Base-by-base conservation (phyloP, 2,329 filamentous ascomycete genomes). In the Alternaria brassicae region DNA sequence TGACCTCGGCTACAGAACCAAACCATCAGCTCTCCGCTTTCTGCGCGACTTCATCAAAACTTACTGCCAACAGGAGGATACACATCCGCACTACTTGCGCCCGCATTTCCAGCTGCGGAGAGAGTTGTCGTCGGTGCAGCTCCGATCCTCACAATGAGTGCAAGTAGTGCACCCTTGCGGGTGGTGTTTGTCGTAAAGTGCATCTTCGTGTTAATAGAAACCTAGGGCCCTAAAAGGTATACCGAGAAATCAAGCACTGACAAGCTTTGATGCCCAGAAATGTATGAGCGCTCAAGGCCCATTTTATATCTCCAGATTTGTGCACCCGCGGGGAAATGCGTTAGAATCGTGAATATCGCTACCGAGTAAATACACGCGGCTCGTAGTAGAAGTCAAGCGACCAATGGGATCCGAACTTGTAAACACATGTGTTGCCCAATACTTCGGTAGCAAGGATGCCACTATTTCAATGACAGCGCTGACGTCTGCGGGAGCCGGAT, bases 51-150 rank as follows among this genome's bases (percentile, higher is more conserved):
- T 13, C 30, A 23, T n/a, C 21, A 7, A 10, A 19, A 63, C 71
- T 30, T 68, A 73, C 71, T 73, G 21, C 66, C 64, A 44, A 68
- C 58, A 21, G 70, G 70, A 30, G 71, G 71, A 32, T 63, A 73
- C 19, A 60, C 48, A 56, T 72, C 65, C 28, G 63, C 58, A 12
- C 60, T 61, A 13, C 62, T 53, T 15, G 58, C 61, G 4, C 67
- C 71, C 13, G 63, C 70, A 52, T 66, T 60, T 2, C 51, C 47
- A 2, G 65, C 58, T 4, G 64, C 71, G 19, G 57, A 44, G 7
- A 69, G 30, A 17, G 65, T 67, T 19, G 64, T 63, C 6, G 50
- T 54, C 25, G 56, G 56, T 36, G 64, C 61, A 39, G 69, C 66
- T 19, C 67, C 60, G 28, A 34, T 36, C 5, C 50, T 36, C 34